Conservation (phyloP, 75 land plant genomes). For the Picea glauca region DNA sequence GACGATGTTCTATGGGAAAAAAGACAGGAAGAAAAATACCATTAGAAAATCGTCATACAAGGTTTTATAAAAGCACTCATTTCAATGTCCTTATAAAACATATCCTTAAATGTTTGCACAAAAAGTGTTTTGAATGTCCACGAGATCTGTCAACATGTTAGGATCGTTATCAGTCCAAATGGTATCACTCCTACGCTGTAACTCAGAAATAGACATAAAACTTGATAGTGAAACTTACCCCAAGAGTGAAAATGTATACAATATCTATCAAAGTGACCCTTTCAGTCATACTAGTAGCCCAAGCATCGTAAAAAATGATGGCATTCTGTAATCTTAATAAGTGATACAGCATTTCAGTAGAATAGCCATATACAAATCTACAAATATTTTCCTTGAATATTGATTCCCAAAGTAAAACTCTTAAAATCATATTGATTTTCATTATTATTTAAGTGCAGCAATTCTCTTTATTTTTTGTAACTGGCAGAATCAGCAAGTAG, state of each 20-base stretch:
- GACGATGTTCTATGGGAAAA: conserved; percentile 62
- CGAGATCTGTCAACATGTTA: neutral
- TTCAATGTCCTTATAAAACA: neutral
- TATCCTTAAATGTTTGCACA: neutral
- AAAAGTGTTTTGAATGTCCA: neutral
- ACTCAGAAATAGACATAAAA: neutral
- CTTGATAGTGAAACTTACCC: neutral
- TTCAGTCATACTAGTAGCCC: neutral
- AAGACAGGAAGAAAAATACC: neutral
- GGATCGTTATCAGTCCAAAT: neutral
- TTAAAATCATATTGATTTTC: too few relatives aligned
- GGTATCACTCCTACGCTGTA: neutral
- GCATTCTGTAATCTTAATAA: neutral
- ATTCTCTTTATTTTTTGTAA: too few relatives aligned
- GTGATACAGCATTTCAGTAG: neutral
- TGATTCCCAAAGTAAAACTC: too few relatives aligned
- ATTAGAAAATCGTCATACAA: too few relatives aligned
- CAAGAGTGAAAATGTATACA: neutral
- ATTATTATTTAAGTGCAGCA: too few relatives aligned
- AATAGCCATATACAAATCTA: neutral
- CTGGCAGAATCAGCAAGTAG: too few relatives aligned
- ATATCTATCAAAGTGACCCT: neutral
- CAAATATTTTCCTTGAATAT: neutral
- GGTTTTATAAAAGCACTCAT: neutral
- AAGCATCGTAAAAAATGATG: neutral